Evolutionary conservation across 495 filamentous ascomycete species (phyloP).

Genomic region (Hypoxylon fragiforme): DNA sequence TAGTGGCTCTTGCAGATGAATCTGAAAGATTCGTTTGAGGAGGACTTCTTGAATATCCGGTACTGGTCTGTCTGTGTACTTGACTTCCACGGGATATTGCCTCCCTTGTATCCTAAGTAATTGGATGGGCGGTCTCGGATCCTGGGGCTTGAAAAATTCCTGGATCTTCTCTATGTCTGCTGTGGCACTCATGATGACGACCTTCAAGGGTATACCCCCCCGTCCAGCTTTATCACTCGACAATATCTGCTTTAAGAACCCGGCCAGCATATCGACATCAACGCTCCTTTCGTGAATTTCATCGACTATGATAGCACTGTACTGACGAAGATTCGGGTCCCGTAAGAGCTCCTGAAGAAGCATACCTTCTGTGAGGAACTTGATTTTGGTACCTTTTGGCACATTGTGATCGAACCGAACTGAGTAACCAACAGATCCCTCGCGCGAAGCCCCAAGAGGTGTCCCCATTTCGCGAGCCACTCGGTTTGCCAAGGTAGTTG

Average conservation of each 20-base stretch:
- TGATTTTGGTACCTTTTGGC: slow-evolving; percentile 73
- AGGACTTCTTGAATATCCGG: slow-evolving; percentile 82
- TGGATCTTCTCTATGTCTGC: slow-evolving; percentile 79
- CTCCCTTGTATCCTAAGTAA: slow-evolving; percentile 82
- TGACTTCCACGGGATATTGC: slow-evolving; percentile 80
- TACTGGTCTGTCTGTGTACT: slow-evolving; percentile 75
- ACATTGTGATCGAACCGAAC: slow-evolving; percentile 88
- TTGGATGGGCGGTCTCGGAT: slow-evolving; percentile 34
- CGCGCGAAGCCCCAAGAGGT: slow-evolving; percentile 63
- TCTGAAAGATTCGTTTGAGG: slow-evolving; percentile 82
- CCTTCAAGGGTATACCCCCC: slow-evolving; percentile 76
- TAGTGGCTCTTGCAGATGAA: slow-evolving; percentile 83
- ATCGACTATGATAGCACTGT: slow-evolving; percentile 90
- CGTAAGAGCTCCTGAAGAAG: slow-evolving; percentile 89
- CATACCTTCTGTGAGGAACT: slow-evolving; percentile 97
- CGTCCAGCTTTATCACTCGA: slow-evolving; percentile 60
- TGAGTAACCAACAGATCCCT: slow-evolving; percentile 75
- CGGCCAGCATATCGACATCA: slow-evolving; percentile 89
- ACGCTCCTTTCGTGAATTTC: slow-evolving; percentile 96
- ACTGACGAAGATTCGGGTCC: slow-evolving; percentile 79
- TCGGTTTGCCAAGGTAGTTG: slow-evolving; percentile 85
- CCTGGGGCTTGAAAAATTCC: slow-evolving; percentile 65
- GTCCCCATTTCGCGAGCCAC: slow-evolving; percentile 92
- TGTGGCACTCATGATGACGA: slow-evolving; percentile 96
- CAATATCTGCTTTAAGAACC: slow-evolving; percentile 80